phyloP scores from a whole-genome alignment of 306 rosid genomes.

The Geum urbanum region DNA sequence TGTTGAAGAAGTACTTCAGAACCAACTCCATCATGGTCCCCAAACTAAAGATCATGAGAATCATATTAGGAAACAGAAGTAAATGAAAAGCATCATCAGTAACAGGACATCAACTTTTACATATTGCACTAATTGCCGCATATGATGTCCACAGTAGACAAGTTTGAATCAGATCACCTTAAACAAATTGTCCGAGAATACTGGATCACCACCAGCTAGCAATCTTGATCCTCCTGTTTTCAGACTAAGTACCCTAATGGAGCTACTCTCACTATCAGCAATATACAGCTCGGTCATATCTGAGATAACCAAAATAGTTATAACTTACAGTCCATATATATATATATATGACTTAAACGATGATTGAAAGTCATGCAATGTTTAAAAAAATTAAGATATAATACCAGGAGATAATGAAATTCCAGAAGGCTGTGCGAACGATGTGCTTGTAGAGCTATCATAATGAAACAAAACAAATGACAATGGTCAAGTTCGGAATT shows the following conservation, averaged over 20 bases:
- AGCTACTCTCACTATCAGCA: conserved; percentile 99
- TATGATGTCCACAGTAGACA: conserved; percentile 3
- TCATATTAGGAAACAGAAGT: conserved; percentile 1
- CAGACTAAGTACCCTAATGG: conserved; percentile 73
- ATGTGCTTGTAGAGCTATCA: conserved; percentile 68
- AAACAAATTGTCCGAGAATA: conserved; percentile 75
- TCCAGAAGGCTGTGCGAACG: conserved; percentile 97
- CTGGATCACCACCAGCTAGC: conserved; percentile 88
- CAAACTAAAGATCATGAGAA: conserved; percentile 53
- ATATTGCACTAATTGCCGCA: background rate
- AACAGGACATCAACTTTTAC: background rate
- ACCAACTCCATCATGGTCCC: conserved; percentile 92
- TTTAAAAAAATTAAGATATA: background rate
- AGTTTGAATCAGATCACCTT: conserved; percentile 44
- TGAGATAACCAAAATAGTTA: conserved; percentile 28
- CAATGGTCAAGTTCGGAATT: conserved; percentile 17
- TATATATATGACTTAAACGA: background rate
- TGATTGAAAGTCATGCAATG: conserved; percentile 16
- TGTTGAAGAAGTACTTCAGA: conserved; percentile 92
- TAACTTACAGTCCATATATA: conserved; percentile 7
- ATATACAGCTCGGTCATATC: conserved; percentile 61
- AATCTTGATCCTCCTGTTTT: conserved; percentile 83
- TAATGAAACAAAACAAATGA: conserved; percentile 12
- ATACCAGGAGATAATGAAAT: conserved; percentile 80
- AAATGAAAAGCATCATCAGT: background rate